Percentiles rank a stretch among this genome's conserved stretches.
Evolutionary conservation across 345 rosid genomes (phyloP).

Genomic region (Eutrema heterophyllum): DNA sequence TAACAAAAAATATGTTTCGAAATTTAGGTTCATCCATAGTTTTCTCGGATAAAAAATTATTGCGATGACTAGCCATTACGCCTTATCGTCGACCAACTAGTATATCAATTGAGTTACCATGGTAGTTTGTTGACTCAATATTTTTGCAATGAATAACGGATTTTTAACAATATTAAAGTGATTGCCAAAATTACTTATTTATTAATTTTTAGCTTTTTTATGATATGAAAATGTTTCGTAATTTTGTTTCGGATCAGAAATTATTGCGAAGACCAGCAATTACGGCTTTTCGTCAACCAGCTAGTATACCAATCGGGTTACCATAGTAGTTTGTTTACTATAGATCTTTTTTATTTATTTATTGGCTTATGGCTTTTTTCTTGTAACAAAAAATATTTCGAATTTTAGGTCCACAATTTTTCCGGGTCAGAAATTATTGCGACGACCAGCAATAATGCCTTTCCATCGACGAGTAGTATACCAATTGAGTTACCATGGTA

Average conservation of each 20-base stretch:
- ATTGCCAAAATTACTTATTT: not conserved
- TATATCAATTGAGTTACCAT: not conserved
- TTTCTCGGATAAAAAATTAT: not conserved
- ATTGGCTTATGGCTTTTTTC: not conserved
- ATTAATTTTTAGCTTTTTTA: not conserved
- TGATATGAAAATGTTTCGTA: not conserved
- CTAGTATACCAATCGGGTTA: not conserved
- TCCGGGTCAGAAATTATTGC: not conserved
- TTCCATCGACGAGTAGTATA: not conserved
- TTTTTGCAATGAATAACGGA: not conserved
- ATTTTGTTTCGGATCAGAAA: not conserved
- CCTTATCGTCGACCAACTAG: not conserved
- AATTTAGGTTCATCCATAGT: not conserved
- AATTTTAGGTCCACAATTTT: not conserved
- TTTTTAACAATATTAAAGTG: not conserved
- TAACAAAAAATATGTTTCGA: not conserved
- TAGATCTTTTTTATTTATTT: too few relatives aligned
- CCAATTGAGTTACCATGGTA: not conserved
- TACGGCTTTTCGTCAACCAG: too few relatives aligned
- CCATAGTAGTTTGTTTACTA: not conserved
- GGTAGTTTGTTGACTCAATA: not conserved
- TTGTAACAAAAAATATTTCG: not conserved
- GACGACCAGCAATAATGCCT: not conserved
- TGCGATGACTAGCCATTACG: not conserved
- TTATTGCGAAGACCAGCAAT: not conserved